These are phyloP conservation scores for Solanum sitiens DNA, from an alignment of 257 asterid species.

Conservation along the genomic window DNA sequence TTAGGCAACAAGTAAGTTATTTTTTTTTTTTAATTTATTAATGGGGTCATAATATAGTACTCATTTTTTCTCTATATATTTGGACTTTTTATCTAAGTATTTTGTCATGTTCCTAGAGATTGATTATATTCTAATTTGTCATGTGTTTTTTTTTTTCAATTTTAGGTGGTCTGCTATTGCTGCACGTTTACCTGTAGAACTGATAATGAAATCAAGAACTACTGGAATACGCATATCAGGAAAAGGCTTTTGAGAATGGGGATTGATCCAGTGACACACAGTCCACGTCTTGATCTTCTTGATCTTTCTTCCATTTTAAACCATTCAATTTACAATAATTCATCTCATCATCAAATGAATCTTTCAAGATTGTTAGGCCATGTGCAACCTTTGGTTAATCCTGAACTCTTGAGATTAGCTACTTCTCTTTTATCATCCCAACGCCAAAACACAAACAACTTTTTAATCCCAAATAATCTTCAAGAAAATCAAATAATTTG, in stretches of 20 bases:
- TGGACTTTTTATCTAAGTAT: neutral
- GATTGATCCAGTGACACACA: slow-evolving; percentile 75
- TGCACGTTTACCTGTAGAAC: slow-evolving; percentile 67
- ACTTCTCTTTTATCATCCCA: slow-evolving; percentile 38
- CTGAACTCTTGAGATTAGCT: slow-evolving; percentile 46
- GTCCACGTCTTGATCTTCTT: slow-evolving; percentile 71
- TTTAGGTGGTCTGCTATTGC: slow-evolving; percentile 86
- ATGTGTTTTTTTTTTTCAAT: neutral
- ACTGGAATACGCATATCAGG: slow-evolving; percentile 71
- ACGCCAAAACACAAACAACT: slow-evolving; percentile 16
- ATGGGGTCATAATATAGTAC: neutral
- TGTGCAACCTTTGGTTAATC: slow-evolving; percentile 34
- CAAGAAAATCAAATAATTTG: slow-evolving; percentile 14
- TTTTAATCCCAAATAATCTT: slow-evolving; percentile 11
- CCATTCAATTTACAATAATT: slow-evolving; percentile 10
- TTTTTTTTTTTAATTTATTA: neutral
- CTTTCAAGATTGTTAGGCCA: slow-evolving; percentile 44
- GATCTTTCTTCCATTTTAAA: slow-evolving; percentile 49
- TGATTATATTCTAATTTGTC: neutral
- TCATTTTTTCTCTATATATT: neutral
- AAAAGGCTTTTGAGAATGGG: slow-evolving; percentile 81
- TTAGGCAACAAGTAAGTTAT: slow-evolving; percentile 72
- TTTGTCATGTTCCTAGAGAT: neutral
- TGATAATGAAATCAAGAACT: slow-evolving; percentile 77
- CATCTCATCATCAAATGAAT: slow-evolving; percentile 24